Base-by-base conservation (phyloP, 352 stramenopile species). In the Phytophthora idaei region DNA sequence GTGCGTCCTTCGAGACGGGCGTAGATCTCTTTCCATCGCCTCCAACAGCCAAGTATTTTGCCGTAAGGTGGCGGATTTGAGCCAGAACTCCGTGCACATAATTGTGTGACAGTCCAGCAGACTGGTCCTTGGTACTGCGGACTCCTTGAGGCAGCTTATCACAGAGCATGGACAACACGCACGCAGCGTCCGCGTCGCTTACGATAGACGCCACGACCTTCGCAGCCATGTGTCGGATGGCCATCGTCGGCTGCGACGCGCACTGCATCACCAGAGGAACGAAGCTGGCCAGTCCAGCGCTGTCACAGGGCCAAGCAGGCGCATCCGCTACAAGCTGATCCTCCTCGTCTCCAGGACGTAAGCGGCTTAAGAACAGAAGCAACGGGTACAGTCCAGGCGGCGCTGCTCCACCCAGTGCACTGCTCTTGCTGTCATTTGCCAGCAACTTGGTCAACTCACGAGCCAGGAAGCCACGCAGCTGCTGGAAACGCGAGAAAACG, bases 171-270 rank as follows among this genome's bases (percentile, higher is more conserved):
- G 51, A 61, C 45, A 91, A 53, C 14, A 92, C 56, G 1, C n/a
- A 56, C 8, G 76, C 56, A n/a, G 80, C 80, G 47, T 90, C 71
- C n/a, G 71, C 70, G 32, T 89, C 74, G 14, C 71, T 78, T 3
- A 91, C 71, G 37, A 96, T 93, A 8, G 83, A 67, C 1, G 81
- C 87, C 28, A 96, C 55, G n/a, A 91, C 89, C 52, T 87, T 78
- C 0, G 85, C 85, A 37, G 89, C 82, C 83, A 96, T 96, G 29
- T 90, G 71, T 15, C 87, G 87, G 37, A 92, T 89, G 34, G 88
- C 74, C 61, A 90, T 87, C n/a, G 86, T 86, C 5, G 79, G 75
- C 41, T 93, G 81, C 37, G 69, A 81, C 11, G 85, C 85, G 58
- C 89, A 94, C 54, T 80, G 66, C 32, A 87, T 67, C 14, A 93